Base-by-base conservation (phyloP, 2,329 filamentous ascomycete genomes). In the Sporothrix schenckii region DNA sequence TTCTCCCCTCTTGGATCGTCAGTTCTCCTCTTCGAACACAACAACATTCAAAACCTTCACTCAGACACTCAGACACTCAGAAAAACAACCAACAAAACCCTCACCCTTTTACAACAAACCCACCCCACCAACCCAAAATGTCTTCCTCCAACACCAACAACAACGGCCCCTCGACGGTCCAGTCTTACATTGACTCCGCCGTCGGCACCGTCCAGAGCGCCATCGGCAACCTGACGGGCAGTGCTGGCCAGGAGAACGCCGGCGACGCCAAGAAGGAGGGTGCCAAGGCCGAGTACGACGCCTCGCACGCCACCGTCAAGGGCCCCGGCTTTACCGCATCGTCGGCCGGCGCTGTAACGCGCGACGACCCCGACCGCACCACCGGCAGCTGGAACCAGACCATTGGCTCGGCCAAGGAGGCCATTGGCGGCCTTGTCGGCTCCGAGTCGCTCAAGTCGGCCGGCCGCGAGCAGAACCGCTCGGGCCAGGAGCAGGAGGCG, bases 381-480 rank as follows among this genome's bases (percentile, higher is more conserved):
- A 79, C 87, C 21, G 94, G 94, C 56, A 85, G 86, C 21, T 96
- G 91, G 89, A 92, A 97, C 83, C 94, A 97, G 82, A 97, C 93
- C 5, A 77, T 94, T n/a, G 94, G 94, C 68, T 87, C 91, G 0
- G 89, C 89, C 56, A 97, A 97, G 84, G 92, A 97, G 79, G 83
- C 89, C 4, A 73, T 95, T 0, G 94, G 94, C 71, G 89, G 89
- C 21, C 76, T 94, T 5, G 74, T 94, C 34, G 94, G 94, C 72
- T 89, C 87, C 73, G 90, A 95, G 86, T 85, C 83, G 47, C 80
- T 97, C 69, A 94, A 94, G 83, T 84, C 88, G 63, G 78, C 89
- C 30, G 94, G 94, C 5, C 87, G 88, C 44, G 81, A 90, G 76
- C 93, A 97, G 83, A 96, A 97, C 77, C 83, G 87, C 47, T 85